Conservation (phyloP, 768 basidiomycete species). For the Pisolithus sp. region DNA sequence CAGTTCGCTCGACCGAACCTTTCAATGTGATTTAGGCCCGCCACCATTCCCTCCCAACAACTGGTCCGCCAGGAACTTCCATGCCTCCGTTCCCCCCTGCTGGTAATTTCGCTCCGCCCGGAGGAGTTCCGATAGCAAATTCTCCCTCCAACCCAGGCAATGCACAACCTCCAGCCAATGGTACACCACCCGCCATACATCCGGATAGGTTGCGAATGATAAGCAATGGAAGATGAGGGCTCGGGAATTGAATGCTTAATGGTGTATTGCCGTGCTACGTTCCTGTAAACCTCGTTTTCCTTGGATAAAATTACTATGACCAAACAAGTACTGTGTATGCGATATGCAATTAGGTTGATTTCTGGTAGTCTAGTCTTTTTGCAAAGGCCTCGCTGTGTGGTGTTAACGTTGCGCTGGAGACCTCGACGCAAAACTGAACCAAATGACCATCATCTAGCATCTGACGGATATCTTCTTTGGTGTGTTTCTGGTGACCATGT, state of each 20-base stretch:
- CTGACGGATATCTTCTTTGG: slow-evolving; percentile 28
- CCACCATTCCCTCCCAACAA: slow-evolving; percentile 50
- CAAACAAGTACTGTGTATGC: not conserved
- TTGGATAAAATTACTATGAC: not conserved
- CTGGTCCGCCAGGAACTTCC: slow-evolving; percentile 24
- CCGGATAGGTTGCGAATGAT: slow-evolving; percentile 83
- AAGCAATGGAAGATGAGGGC: slow-evolving; percentile 30
- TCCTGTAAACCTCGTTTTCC: no score
- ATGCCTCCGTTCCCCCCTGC: slow-evolving; percentile 26
- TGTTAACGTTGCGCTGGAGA: slow-evolving; percentile 21
- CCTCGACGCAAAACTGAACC: slow-evolving; percentile 39
- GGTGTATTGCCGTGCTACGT: not conserved
- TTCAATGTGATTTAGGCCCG: slow-evolving; percentile 19
- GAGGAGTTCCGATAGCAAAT: slow-evolving; percentile 34
- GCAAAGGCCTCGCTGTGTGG: slow-evolving; percentile 20
- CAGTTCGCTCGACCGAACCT: not conserved
- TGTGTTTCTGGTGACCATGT: slow-evolving; percentile 28
- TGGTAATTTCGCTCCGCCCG: slow-evolving; percentile 33
- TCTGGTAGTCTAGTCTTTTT: slow-evolving; percentile 11
- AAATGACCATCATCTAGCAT: slow-evolving; percentile 37
- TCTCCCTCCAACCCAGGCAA: slow-evolving; percentile 34
- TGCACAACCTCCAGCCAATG: slow-evolving; percentile 27
- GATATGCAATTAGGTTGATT: not conserved
- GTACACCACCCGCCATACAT: slow-evolving; percentile 68
- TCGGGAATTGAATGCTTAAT: not conserved